phyloP scores from a whole-genome alignment of 2,329 filamentous ascomycete genomes.

The Verticillium klebahnii region DNA sequence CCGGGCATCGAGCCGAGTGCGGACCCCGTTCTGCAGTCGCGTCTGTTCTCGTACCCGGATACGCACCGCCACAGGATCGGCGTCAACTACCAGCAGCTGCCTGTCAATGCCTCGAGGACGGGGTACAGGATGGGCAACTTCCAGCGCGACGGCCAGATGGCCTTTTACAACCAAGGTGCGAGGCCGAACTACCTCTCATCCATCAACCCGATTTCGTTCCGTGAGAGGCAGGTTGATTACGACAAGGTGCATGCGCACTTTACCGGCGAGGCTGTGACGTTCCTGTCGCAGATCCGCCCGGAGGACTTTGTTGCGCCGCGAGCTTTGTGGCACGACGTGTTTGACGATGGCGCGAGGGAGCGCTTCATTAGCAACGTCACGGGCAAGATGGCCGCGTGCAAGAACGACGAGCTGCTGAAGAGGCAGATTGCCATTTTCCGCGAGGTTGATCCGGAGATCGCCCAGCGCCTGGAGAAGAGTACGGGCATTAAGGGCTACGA shows the following conservation, averaged over 20 bases:
- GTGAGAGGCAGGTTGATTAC: conserved; percentile 26
- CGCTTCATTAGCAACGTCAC: conserved; percentile 57
- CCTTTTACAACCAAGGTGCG: conserved; percentile 29
- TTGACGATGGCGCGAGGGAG: conserved; percentile 51
- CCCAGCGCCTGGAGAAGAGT: conserved; percentile 54
- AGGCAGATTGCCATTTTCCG: conserved; percentile 62
- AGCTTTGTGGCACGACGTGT: conserved; percentile 56
- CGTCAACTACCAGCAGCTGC: conserved; percentile 60
- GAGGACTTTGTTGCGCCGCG: conserved; percentile 45
- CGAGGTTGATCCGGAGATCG: conserved; percentile 56
- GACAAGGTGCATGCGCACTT: conserved; percentile 34
- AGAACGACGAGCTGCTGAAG: conserved; percentile 56
- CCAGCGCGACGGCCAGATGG: conserved; percentile 62
- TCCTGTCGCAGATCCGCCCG: conserved; percentile 30
- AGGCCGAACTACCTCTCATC: conserved; percentile 12
- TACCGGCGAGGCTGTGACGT: conserved; percentile 29
- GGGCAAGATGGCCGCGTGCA: conserved; percentile 56
- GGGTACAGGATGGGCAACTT: conserved; percentile 58
- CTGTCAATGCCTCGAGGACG: conserved; percentile 52
- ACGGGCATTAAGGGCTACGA: conserved; percentile 57
- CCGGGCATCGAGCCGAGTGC: conserved; percentile 59
- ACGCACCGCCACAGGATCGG: conserved; percentile 60
- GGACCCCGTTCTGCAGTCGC: conserved; percentile 57
- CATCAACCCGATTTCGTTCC: conserved; percentile 28
- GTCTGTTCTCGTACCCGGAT: conserved; percentile 57